Conservation (phyloP, 306 rosid species). For the Lagenaria siceraria region DNA sequence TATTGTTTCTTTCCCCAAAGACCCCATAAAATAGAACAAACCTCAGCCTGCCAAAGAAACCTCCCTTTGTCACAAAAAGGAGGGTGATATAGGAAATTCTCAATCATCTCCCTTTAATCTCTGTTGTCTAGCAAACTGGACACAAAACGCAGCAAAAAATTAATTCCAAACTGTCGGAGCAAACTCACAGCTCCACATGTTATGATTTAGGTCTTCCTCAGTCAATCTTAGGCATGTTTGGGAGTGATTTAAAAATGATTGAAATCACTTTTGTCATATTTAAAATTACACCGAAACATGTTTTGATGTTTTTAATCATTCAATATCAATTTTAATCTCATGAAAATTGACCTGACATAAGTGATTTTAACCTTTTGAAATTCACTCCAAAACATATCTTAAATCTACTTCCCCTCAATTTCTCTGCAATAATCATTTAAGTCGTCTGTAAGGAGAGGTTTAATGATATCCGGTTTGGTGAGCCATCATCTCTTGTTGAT, state of each 20-base stretch:
- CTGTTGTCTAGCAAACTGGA: not conserved
- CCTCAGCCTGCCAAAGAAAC: not conserved
- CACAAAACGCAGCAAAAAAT: not conserved
- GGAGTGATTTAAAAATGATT: not conserved
- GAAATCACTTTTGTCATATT: not conserved
- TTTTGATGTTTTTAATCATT: not conserved
- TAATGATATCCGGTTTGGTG: not conserved
- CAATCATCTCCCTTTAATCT: not conserved
- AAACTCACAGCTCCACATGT: not conserved
- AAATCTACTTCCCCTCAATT: not conserved
- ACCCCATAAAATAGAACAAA: not conserved
- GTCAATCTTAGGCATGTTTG: not conserved
- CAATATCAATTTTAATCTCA: not conserved
- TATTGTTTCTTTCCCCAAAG: too few species aligned
- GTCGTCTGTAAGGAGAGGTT: not conserved
- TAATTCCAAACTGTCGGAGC: not conserved
- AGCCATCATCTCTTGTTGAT: not conserved
- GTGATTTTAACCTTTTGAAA: not conserved
- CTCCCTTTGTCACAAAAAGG: not conserved
- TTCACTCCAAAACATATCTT: not conserved
- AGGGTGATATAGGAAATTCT: not conserved
- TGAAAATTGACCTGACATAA: not conserved
- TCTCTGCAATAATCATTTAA: not conserved
- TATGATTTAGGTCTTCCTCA: not conserved
- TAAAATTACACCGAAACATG: too few species aligned